A percentile compares a stretch with the other conserved stretches of the same genome.
Evolutionary conservation across 768 basidiomycete genomes (phyloP).

Genomic region (Cyclocybe cylindracea): DNA sequence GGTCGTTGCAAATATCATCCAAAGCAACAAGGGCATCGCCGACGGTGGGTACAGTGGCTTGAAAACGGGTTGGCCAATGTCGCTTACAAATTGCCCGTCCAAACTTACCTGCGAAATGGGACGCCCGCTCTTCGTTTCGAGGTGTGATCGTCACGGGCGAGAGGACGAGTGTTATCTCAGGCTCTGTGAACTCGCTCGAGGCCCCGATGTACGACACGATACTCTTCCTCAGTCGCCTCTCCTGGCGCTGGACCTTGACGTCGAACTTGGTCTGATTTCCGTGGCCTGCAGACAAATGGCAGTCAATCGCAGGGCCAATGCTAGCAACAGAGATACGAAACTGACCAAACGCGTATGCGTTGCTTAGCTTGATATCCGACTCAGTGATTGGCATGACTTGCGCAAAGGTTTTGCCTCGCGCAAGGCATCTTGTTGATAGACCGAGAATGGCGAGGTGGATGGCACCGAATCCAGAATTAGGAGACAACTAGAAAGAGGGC

Average conservation of each 20-base stretch:
- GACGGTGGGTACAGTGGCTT: slow-evolving; percentile 76
- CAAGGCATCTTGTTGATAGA: slow-evolving; percentile 72
- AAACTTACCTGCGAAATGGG: slow-evolving; percentile 57
- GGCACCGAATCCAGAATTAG: slow-evolving; percentile 80
- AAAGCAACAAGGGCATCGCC: slow-evolving; percentile 74
- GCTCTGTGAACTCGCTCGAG: slow-evolving; percentile 77
- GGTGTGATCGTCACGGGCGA: slow-evolving; percentile 65
- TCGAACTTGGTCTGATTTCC: slow-evolving; percentile 61
- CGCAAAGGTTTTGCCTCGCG: slow-evolving; percentile 56
- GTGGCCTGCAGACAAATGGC: slow-evolving; percentile 39
- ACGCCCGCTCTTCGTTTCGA: slow-evolving; percentile 55
- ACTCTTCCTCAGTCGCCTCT: slow-evolving; percentile 59
- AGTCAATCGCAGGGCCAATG: background rate
- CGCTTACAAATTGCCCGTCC: background rate
- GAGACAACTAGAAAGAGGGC: slow-evolving; percentile 41
- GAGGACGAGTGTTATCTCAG: slow-evolving; percentile 70
- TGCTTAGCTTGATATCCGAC: slow-evolving; percentile 57
- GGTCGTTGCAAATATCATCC: slow-evolving; percentile 59
- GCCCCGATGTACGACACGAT: slow-evolving; percentile 69
- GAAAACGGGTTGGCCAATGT: slow-evolving; percentile 1
- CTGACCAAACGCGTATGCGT: slow-evolving; percentile 56
- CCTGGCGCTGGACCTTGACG: slow-evolving; percentile 52
- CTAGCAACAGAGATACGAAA: background rate
- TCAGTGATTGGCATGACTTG: slow-evolving; percentile 66
- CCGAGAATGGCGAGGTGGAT: slow-evolving; percentile 80